Percentiles rank a stretch among this genome's conserved stretches.
Conservation (phyloP, 768 basidiomycete species). For the Lentinus brumalis region DNA sequence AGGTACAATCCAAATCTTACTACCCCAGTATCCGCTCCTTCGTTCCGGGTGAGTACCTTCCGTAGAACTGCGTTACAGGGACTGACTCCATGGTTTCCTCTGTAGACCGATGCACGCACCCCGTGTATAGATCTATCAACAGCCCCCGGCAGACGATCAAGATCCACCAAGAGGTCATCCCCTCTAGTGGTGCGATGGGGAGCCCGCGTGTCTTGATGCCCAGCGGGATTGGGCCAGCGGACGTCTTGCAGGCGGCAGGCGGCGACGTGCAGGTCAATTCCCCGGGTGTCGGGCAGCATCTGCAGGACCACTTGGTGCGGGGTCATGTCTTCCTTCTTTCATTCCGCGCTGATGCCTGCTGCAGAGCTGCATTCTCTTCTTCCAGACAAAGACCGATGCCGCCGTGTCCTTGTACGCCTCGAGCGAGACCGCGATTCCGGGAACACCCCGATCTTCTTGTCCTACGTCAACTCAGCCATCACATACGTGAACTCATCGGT, state of each 20-base stretch:
- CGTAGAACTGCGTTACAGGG: no score
- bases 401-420: conserved; percentile 8
- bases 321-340: background rate
- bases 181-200: conserved; percentile 50
- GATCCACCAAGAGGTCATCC: conserved; percentile 61
- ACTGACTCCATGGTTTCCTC: no score
- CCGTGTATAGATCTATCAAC: conserved; percentile 17
- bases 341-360: background rate
- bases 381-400: conserved; percentile 40
- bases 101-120: no score
- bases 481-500: conserved; percentile 57
- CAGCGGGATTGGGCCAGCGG: conserved; percentile 60
- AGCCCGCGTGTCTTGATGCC: conserved; percentile 57
- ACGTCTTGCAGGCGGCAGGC: conserved; percentile 48
- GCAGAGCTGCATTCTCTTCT: conserved; percentile 40
- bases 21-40: no score
- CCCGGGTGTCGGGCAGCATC: conserved; percentile 62
- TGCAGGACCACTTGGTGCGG: conserved; percentile 53
- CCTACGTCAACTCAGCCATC: conserved; percentile 65
- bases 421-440: background rate
- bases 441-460: conserved; percentile 38
- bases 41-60: no score
- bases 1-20: no score
- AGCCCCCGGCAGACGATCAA: conserved; percentile 43
- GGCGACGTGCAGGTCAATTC: conserved; percentile 50